Evolutionary conservation across 768 basidiomycete genomes (phyloP).

Genomic region (Collybia nuda): DNA sequence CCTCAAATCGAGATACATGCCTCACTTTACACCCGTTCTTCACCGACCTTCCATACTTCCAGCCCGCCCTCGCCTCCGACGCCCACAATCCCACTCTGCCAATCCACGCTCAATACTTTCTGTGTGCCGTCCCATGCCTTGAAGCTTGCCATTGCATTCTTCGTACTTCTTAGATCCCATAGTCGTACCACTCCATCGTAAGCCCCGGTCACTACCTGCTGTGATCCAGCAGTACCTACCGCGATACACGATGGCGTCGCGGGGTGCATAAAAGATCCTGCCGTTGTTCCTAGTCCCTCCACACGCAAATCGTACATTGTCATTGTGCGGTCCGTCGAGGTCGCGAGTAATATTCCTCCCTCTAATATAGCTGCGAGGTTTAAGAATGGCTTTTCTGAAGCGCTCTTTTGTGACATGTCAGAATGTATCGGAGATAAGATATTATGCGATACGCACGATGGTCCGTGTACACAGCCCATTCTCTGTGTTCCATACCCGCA

Average conservation of each 20-base stretch:
- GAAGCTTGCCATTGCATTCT: conserved; percentile 64
- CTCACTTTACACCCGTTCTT: conserved; percentile 19
- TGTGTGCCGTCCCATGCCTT: conserved; percentile 53
- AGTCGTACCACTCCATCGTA: conserved; percentile 78
- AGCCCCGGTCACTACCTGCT: conserved; percentile 69
- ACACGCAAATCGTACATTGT: conserved; percentile 61
- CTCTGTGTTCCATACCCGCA: conserved; percentile 86
- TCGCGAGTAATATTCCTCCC: conserved; percentile 49
- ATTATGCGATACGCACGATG: conserved; percentile 49
- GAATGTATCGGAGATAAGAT: background rate
- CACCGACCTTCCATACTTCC: conserved; percentile 60
- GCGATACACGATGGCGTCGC: conserved; percentile 69
- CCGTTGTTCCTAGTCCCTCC: conserved; percentile 24
- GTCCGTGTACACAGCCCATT: conserved; percentile 69
- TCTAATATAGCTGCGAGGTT: conserved; percentile 51
- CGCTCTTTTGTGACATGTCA: conserved; percentile 41
- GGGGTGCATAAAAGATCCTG: conserved; percentile 55
- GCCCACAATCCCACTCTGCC: conserved; percentile 53
- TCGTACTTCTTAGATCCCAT: conserved; percentile 77
- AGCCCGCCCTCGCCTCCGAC: conserved; percentile 67
- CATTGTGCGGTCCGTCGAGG: conserved; percentile 75
- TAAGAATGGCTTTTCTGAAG: conserved; percentile 75
- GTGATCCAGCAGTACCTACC: conserved; percentile 19
- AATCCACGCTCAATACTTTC: conserved; percentile 63
- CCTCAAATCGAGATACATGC: background rate